These are phyloP conservation scores for Tulasnella sp. DNA, from an alignment of 768 basidiomycete species.

Conservation along the genomic window DNA sequence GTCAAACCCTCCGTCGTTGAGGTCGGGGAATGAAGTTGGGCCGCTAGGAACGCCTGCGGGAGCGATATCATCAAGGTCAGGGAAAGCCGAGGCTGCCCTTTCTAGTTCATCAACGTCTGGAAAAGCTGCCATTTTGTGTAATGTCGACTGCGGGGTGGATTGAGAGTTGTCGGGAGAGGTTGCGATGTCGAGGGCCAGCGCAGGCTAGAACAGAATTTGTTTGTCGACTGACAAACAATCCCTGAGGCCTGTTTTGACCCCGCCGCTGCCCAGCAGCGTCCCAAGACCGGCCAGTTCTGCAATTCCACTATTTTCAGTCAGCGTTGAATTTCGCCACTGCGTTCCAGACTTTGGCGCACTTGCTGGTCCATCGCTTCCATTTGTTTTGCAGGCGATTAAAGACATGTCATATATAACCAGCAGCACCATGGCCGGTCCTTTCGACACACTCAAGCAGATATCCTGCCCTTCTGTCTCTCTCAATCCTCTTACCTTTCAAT, in stretches of 20 bases:
- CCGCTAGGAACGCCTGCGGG: slow-evolving; percentile 18
- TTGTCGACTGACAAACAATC: slow-evolving; percentile 16
- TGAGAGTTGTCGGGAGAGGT: neutral
- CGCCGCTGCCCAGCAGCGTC: neutral
- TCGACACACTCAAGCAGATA: neutral
- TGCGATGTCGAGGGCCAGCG: slow-evolving; percentile 8
- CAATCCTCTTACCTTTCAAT: neutral
- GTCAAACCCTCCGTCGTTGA: slow-evolving; percentile 42
- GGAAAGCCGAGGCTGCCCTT: slow-evolving; percentile 31
- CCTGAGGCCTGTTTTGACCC: neutral
- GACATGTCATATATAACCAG: neutral
- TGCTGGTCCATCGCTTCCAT: neutral
- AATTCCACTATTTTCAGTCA: neutral
- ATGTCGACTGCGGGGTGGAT: neutral
- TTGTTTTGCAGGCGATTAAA: neutral
- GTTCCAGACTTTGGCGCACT: neutral
- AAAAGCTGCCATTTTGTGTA: slow-evolving; percentile 19
- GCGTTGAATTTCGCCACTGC: neutral
- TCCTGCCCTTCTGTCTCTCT: neutral
- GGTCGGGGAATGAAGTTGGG: slow-evolving; percentile 12
- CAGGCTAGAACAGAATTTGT: slow-evolving; percentile 9
- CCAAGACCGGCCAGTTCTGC: neutral
- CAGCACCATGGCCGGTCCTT: neutral
- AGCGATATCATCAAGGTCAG: slow-evolving; percentile 32
- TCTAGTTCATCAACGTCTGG: slow-evolving; percentile 34